These are phyloP conservation scores for Lichina pygmaea DNA, from an alignment of 495 filamentous ascomycete species.

Conservation along the genomic window DNA sequence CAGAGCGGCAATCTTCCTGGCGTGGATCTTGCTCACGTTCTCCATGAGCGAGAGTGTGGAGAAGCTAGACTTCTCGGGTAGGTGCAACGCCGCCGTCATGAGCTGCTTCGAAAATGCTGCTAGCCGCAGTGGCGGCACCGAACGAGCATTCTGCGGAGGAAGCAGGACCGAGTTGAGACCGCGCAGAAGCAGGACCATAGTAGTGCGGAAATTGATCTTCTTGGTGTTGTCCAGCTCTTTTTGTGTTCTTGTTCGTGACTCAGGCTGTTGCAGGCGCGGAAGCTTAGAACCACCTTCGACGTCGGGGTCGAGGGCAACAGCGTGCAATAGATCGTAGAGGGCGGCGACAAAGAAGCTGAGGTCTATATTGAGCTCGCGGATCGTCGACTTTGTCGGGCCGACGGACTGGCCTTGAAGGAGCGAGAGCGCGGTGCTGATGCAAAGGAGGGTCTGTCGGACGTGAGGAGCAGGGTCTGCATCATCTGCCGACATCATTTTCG, in stretches of 20 bases:
- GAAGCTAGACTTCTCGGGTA: slow-evolving; percentile 65
- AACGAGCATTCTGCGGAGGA: slow-evolving; percentile 31
- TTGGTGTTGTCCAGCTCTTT: slow-evolving; percentile 14
- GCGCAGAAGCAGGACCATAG: slow-evolving; percentile 66
- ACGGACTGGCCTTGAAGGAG: slow-evolving; percentile 72
- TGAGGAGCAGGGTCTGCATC: slow-evolving; percentile 17
- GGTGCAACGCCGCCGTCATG: slow-evolving; percentile 49
- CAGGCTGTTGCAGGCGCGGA: slow-evolving; percentile 52
- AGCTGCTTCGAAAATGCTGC: slow-evolving; percentile 86
- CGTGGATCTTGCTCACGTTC: slow-evolving; percentile 46
- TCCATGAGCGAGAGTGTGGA: slow-evolving; percentile 49
- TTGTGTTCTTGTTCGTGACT: slow-evolving; percentile 9
- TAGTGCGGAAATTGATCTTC: slow-evolving; percentile 81
- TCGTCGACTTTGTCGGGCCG: slow-evolving; percentile 20
- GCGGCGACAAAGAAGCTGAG: slow-evolving; percentile 84
- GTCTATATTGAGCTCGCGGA: slow-evolving; percentile 49
- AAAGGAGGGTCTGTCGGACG: slow-evolving; percentile 71
- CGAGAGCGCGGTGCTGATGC: slow-evolving; percentile 83
- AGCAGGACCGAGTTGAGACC: slow-evolving; percentile 54
- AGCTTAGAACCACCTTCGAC: slow-evolving; percentile 65
- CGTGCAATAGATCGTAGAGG: slow-evolving; percentile 61
- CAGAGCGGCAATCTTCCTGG: slow-evolving; percentile 36
- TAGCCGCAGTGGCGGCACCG: slow-evolving; percentile 46
- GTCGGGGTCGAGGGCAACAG: slow-evolving; percentile 53
- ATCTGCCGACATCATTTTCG: slow-evolving; percentile 18